phyloP scores from a whole-genome alignment of 176 grass and related monocot species.

The Saccharum officinarum region DNA sequence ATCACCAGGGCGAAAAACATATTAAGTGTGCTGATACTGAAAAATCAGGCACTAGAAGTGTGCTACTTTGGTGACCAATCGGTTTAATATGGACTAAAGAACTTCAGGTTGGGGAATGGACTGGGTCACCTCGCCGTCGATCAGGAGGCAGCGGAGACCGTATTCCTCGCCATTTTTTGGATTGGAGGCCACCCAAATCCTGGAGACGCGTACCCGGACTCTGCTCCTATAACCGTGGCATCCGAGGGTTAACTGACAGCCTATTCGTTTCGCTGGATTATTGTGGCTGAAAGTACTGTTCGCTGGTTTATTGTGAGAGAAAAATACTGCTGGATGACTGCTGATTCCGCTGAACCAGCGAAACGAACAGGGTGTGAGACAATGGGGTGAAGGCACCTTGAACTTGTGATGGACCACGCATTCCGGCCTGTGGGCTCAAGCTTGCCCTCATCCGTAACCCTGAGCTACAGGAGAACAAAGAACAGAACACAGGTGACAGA shows the following conservation, averaged over 20 bases:
- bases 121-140: constrained; percentile 1
- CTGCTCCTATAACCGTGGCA: no score
- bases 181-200: constrained; percentile 13
- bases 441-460: neutral
- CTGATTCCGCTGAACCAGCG: no score
- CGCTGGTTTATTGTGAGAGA: no score
- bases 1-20: neutral
- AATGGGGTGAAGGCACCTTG: neutral
- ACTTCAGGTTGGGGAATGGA: neutral
- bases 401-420: neutral
- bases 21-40: neutral
- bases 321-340: no score
- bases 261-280: no score
- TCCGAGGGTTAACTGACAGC: neutral
- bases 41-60: neutral
- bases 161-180: neutral
- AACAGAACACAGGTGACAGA: neutral
- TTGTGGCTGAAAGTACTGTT: no score
- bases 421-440: neutral
- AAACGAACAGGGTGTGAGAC: neutral
- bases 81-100: neutral
- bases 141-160: neutral
- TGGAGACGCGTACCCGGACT: constrained; percentile 16
- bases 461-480: neutral
- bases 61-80: neutral